Conservation (phyloP, 176 grass and related monocot species). For the Pontederia crassipes region DNA sequence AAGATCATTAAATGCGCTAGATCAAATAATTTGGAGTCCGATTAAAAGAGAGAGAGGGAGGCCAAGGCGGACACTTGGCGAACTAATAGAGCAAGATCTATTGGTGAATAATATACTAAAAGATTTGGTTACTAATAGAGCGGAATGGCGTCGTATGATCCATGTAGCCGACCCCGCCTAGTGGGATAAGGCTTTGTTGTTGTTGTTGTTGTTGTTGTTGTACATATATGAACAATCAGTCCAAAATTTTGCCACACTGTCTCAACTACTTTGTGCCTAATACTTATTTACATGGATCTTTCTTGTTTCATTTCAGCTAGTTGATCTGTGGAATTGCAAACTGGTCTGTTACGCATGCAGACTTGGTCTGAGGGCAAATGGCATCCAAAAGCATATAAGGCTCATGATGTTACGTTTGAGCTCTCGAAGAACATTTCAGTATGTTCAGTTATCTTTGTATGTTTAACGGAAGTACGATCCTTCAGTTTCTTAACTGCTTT, state of each 20-base stretch:
- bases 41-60: too few species aligned
- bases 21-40: too few species aligned
- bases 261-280: slow-evolving; percentile 8
- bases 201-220: too few species aligned
- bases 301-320: slow-evolving; percentile 42
- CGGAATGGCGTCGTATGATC: too few species aligned
- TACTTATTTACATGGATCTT: slow-evolving; percentile 13
- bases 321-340: slow-evolving; percentile 93
- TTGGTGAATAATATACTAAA: too few species aligned
- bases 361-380: slow-evolving; percentile 98
- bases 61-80: too few species aligned
- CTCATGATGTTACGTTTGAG: slow-evolving; percentile 75
- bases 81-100: too few species aligned
- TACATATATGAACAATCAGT: not conserved
- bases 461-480: not conserved
- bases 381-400: slow-evolving; percentile 82
- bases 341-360: slow-evolving; percentile 95
- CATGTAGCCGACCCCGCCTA: too few species aligned
- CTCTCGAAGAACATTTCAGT: slow-evolving; percentile 82
- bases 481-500: not conserved
- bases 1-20: too few species aligned
- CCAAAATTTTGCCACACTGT: slow-evolving; percentile 16
- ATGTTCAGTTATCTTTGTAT: slow-evolving; percentile 17
- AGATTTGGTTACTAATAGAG: too few species aligned
- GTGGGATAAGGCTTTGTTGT: too few species aligned